Conservation (phyloP, 2,329 filamentous ascomycete genomes). For the Verticillium nubilum region DNA sequence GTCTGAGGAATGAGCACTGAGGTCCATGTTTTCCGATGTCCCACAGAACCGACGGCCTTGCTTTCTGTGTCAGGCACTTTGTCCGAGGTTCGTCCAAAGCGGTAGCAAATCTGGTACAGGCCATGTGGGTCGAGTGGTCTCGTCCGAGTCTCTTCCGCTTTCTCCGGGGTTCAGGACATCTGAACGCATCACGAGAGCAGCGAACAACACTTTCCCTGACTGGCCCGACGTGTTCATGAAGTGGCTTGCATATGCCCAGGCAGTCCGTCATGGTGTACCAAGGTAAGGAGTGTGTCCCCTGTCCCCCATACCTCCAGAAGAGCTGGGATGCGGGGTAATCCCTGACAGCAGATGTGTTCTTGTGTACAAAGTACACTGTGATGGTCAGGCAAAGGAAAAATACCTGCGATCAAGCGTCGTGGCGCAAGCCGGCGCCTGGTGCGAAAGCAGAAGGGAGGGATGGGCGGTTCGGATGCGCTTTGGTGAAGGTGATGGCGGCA, state of each 20-base stretch:
- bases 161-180: neutral
- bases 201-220: neutral
- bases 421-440: neutral
- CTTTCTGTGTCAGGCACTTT: neutral
- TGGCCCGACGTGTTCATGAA: neutral
- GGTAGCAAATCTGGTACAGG: conserved; percentile 1
- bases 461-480: neutral
- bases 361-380: too few species aligned
- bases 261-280: neutral
- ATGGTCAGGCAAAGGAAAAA: neutral
- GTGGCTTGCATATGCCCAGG: conserved; percentile 2
- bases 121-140: neutral
- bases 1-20: neutral
- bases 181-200: neutral
- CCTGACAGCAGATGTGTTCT: neutral
- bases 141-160: neutral
- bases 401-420: neutral
- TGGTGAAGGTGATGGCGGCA: neutral
- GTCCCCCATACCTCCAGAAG: neutral
- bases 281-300: neutral
- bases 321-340: conserved; percentile 2
- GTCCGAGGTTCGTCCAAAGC: neutral
- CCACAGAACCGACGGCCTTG: neutral
- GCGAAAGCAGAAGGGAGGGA: neutral
- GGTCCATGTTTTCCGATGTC: neutral